Evolutionary conservation across 139 green algal genomes (phyloP).

Genomic region (Coelastrella sp.): DNA sequence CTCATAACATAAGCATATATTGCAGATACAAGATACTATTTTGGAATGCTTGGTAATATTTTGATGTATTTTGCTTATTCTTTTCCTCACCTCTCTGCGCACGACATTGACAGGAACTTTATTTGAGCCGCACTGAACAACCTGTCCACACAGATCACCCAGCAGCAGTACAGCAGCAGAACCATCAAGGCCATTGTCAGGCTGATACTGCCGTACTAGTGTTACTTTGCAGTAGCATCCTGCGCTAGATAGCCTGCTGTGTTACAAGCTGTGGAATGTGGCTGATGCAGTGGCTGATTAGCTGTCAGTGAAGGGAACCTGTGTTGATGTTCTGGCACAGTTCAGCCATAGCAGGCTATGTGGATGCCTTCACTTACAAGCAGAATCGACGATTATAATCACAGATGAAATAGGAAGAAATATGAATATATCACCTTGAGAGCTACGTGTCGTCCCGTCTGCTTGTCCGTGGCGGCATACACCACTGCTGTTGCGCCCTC

Average conservation of each 20-base stretch:
- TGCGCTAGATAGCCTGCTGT: no score
- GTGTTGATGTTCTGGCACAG: no score
- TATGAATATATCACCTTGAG: slow-evolving; percentile 27
- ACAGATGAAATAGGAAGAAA: neutral
- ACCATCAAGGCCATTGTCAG: neutral
- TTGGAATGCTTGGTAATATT: no score
- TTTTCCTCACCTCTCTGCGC: slow-evolving; percentile 32
- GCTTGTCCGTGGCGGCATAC: slow-evolving; percentile 42
- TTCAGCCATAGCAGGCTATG: neutral
- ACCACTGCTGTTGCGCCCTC: slow-evolving; percentile 44
- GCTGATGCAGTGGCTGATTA: no score
- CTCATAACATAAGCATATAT: no score
- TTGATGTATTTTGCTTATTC: no score
- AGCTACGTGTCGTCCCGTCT: slow-evolving; percentile 19
- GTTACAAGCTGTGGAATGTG: no score
- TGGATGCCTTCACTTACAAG: neutral
- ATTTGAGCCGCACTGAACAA: slow-evolving; percentile 27
- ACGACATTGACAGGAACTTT: slow-evolving; percentile 42
- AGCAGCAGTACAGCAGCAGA: neutral
- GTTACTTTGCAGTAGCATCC: no score
- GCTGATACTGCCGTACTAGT: no score
- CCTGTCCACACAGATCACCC: neutral
- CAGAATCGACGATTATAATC: no score
- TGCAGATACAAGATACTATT: no score
- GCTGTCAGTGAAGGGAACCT: no score